Base-by-base conservation (phyloP, 2,329 filamentous ascomycete species). In the Aspergillus hiratsukae region DNA sequence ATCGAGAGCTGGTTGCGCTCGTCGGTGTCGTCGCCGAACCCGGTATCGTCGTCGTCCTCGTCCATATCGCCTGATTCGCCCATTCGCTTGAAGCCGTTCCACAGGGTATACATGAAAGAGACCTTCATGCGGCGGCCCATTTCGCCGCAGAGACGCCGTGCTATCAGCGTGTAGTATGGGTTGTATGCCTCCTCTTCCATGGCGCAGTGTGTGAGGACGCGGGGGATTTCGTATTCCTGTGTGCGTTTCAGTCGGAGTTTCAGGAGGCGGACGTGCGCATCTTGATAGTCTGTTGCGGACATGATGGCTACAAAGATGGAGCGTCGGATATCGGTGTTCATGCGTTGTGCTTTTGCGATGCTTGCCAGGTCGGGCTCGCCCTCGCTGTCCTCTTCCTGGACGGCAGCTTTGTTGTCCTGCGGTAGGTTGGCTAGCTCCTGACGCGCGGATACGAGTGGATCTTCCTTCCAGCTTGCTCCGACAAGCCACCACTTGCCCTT, bases 401-500 rank as follows among this genome's bases (percentile, higher is more conserved):
- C 54, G 46, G 61, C 48, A 35, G 56, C 51, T 11, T 59, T 53
- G 19, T 50, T 48, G 48, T 54, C 55, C 8, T 37, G 46, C 7
- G 64, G 61, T 1, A 64, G 51, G 40, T 45, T 53, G 7, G 64
- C 61, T 19, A 74, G 59, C 53, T 74, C 71, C 53, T 71, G 65
- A 19, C 69, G 66, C 4, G 71, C 71, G 29, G 68, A 64, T 14
- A 72, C 67, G 1, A 78, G 69, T 19, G 72, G 70, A 46, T 76
- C 70, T 55, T 77, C 74, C 43, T 78, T 79, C 84, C 93, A 97
- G 72, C 91, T 96, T n/a, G 94, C 93, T 52, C 94, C 94, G 4
- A 97, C 90, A 21, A 97, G 84, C 94, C 94, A 99, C 94, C 94
- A 99, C 77, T 96, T 97, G 0, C 94, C 94, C 69, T 87, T 89